These are phyloP conservation scores for Fallopia convolvulus DNA, from an alignment of 148 eudicot species.

Conservation along the genomic window DNA sequence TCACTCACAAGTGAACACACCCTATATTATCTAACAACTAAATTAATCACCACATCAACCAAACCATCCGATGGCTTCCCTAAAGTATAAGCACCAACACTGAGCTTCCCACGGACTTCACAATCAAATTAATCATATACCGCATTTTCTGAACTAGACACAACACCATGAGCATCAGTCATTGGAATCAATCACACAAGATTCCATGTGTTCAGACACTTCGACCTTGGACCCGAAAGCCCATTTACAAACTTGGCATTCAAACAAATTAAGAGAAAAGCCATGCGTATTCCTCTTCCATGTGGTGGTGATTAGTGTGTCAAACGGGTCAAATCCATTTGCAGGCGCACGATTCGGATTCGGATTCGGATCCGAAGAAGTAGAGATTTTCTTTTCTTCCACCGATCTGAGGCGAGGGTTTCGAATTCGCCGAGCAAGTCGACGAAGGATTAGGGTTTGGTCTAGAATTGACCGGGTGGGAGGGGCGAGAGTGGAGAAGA, in stretches of 20 bases:
- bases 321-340: slow-evolving; percentile 77
- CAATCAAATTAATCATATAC: slow-evolving; percentile 12
- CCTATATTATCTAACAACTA: slow-evolving; percentile 51
- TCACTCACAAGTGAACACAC: too few species aligned
- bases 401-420: slow-evolving; percentile 27
- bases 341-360: slow-evolving; percentile 15
- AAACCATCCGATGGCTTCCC: slow-evolving; percentile 75
- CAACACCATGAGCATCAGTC: slow-evolving; percentile 15
- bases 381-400: background rate
- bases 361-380: background rate
- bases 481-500: slow-evolving; percentile 21
- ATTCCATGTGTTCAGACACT: slow-evolving; percentile 66
- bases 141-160: slow-evolving; percentile 17
- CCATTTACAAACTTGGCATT: slow-evolving; percentile 78
- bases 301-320: slow-evolving; percentile 62
- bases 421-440: slow-evolving; percentile 20
- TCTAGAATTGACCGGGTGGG: slow-evolving; percentile 20
- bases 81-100: slow-evolving; percentile 57
- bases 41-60: slow-evolving; percentile 47
- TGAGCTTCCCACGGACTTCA: slow-evolving; percentile 23
- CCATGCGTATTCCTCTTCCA: slow-evolving; percentile 68
- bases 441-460: slow-evolving; percentile 17
- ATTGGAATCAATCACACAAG: slow-evolving; percentile 36
- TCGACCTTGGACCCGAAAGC: slow-evolving; percentile 75
- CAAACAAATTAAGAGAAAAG: slow-evolving; percentile 59